These are phyloP conservation scores for Xylariales sp. DNA, from an alignment of 2,329 filamentous ascomycete species.

Conservation along the genomic window DNA sequence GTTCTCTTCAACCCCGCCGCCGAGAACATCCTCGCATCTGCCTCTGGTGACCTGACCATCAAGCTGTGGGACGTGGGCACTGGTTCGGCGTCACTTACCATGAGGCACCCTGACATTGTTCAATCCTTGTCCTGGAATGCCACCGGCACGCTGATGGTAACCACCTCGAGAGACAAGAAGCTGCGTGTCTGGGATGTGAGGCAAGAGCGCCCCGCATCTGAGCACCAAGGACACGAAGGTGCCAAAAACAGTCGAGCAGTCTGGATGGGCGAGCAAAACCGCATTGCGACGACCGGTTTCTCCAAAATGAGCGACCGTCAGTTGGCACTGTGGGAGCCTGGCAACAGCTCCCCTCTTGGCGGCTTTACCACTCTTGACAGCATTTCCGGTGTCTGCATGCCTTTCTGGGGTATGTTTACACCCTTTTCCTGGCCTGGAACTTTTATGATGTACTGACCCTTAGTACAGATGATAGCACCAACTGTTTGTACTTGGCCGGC, in stretches of 20 bases:
- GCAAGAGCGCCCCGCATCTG: slow-evolving; percentile 82
- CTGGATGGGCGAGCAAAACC: slow-evolving; percentile 96
- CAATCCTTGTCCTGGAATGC: slow-evolving; percentile 96
- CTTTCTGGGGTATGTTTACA: slow-evolving; percentile 75
- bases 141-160: slow-evolving; percentile 78
- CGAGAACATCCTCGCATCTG: slow-evolving; percentile 90
- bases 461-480: slow-evolving; percentile 73
- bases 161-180: slow-evolving; percentile 97
- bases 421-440: slow-evolving; percentile 15
- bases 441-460: slow-evolving; percentile 16
- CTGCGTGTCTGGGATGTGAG: slow-evolving; percentile 95
- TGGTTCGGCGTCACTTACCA: slow-evolving; percentile 66
- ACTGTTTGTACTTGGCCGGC: slow-evolving; percentile 92
- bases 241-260: slow-evolving; percentile 97
- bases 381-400: slow-evolving; percentile 97
- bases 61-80: slow-evolving; percentile 94
- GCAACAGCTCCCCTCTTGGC: slow-evolving; percentile 78
- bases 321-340: slow-evolving; percentile 91
- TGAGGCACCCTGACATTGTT: slow-evolving; percentile 88
- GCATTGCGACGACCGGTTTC: slow-evolving; percentile 94
- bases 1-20: slow-evolving; percentile 97
- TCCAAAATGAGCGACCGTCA: slow-evolving; percentile 98
- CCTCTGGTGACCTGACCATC: slow-evolving; percentile 90
- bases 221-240: slow-evolving; percentile 79
- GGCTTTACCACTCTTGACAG: slow-evolving; percentile 90